Conservation (phyloP, 1,284 basidiomycete species). For the Macrocystidia cucumis region DNA sequence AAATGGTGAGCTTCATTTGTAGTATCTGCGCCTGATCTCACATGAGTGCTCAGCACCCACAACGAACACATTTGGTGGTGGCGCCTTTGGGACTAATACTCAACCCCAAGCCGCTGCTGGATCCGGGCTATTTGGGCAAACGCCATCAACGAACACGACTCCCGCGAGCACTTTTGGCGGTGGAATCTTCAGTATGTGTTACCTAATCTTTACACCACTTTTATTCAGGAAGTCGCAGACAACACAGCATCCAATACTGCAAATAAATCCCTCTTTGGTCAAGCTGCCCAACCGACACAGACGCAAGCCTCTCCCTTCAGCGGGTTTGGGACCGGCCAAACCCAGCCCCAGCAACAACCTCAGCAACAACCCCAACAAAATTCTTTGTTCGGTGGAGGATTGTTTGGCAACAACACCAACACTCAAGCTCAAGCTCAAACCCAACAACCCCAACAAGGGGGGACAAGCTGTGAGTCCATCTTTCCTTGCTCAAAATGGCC, state of each 20-base stretch:
- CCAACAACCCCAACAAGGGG: conserved; percentile 13
- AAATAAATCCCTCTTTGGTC: conserved; percentile 17
- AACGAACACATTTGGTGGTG: conserved; percentile 33
- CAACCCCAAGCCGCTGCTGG: conserved; percentile 21
- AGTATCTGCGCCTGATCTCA: conserved; percentile 17
- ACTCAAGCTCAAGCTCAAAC: conserved; percentile 11
- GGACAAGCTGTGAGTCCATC: conserved; percentile 11
- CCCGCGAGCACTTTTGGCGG: conserved; percentile 12
- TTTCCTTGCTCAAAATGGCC: conserved; percentile 1
- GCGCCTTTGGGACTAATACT: conserved; percentile 21
- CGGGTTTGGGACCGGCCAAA: conserved; percentile 12
- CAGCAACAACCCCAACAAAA: conserved; percentile 11
- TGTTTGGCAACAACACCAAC: conserved; percentile 29
- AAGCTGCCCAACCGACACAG: conserved; percentile 9
- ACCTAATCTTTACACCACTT: conserved; percentile 1
- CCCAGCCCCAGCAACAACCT: conserved; percentile 13
- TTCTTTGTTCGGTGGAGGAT: conserved; percentile 21
- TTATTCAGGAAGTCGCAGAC: conserved; percentile 9
- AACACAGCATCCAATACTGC: conserved; percentile 6
- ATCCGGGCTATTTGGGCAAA: conserved; percentile 18
- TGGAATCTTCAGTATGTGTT: conserved; percentile 16
- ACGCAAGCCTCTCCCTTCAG: conserved; percentile 15
- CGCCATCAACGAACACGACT: conserved; percentile 9
- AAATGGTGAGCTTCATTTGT: conserved; percentile 20
- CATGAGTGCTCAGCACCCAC: conserved; percentile 17